Base-by-base conservation (phyloP, 441 rosid species). In the Croton laevigatus region DNA sequence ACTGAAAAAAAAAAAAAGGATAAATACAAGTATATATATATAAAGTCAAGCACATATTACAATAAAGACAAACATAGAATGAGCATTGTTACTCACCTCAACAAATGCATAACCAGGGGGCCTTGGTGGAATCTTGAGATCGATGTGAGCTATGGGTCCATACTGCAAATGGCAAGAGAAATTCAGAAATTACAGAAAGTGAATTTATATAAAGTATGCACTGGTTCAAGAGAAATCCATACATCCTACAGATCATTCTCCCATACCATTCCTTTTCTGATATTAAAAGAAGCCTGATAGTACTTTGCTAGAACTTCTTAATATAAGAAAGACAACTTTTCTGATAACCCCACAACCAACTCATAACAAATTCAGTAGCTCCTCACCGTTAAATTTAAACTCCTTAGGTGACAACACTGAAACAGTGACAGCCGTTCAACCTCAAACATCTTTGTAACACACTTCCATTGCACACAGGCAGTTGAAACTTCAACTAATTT, bases 81-180 rank as follows among this genome's bases (percentile, higher is more conserved):
- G 16, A 11, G 40, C 11, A 65, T 32, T 4, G 40, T 46, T 46
- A 48, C 83, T 65, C 65, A 94, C 99, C 97, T 90, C 97, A 49
- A 94, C 93, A 71, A 94, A 94, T 23, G 97, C 98, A 80, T 90
- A 94, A 77, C 98, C 98, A 6, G 98, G 99, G 20, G 97, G 97
- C 66, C 97, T 86, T 38, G 97, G 98, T 62, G 99, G 97, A 66
- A 94, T 84, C 85, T 91, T 94, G 87, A 94, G 76, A 65, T 94
- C 99, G 48, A 94, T 88, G 71, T 92, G 93, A 48, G 90, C 97
- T 75, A 94, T 83, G 3, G 89, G 88, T 22, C 99, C 99, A 70
- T 92, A 94, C 99, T 92, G 80, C 68, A 79, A 70, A 75, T 53
- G 48, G 37, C 57, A 19, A 72, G 70, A 38, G 22, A 20, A 37